A percentile compares a stretch with the other conserved stretches of the same genome.
phyloP scores from a whole-genome alignment of 257 asterid genomes.

The Scutellaria galericulata region DNA sequence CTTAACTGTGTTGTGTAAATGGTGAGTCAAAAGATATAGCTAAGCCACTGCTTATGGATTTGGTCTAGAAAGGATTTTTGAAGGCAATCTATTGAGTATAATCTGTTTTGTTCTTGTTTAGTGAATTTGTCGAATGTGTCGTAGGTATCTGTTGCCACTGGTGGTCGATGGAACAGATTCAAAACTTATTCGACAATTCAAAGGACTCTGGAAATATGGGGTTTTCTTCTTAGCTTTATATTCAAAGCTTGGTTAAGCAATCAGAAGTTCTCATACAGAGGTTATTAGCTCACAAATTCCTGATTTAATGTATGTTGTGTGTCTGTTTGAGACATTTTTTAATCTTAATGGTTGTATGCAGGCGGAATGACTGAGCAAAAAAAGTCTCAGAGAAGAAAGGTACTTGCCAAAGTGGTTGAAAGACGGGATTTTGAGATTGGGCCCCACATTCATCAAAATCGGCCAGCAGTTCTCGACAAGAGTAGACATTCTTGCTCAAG shows the following conservation, averaged over 20 bases:
- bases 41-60: background rate
- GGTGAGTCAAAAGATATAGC: background rate
- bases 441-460: constrained; percentile 95
- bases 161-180: constrained; percentile 97
- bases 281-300: constrained; percentile 50
- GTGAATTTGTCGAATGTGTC: constrained; percentile 6
- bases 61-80: background rate
- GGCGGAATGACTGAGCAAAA: constrained; percentile 90
- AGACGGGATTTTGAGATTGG: constrained; percentile 86
- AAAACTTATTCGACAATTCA: constrained; percentile 95
- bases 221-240: constrained; percentile 77
- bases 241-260: constrained; percentile 88
- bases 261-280: constrained; percentile 86
- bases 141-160: constrained; percentile 95
- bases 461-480: constrained; percentile 99
- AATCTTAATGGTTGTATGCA: constrained; percentile 34
- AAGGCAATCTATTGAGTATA: no score
- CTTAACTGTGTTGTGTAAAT: background rate
- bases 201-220: constrained; percentile 98
- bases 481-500: constrained; percentile 98
- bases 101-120: background rate
- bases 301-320: background rate
- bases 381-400: constrained; percentile 74
- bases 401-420: constrained; percentile 95
- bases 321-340: background rate